phyloP scores from a whole-genome alignment of 805 yeast genomes.

The Saturnispora silvae region DNA sequence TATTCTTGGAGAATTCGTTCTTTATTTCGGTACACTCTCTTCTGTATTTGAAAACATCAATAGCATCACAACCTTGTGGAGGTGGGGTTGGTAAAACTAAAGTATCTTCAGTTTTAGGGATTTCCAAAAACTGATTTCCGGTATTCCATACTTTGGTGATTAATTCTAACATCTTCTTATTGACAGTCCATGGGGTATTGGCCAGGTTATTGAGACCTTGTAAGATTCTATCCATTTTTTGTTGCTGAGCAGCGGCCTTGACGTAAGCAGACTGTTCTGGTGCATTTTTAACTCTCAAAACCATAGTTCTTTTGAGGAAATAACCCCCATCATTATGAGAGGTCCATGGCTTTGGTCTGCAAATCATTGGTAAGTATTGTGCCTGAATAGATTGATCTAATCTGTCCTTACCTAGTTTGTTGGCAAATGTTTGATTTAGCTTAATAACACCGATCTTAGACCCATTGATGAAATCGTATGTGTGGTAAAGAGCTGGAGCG shows the following conservation, averaged over 20 bases:
- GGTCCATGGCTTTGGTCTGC: slow-evolving; percentile 84
- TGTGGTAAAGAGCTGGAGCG: slow-evolving; percentile 86
- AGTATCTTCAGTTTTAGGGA: slow-evolving; percentile 44
- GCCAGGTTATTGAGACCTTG: slow-evolving; percentile 83
- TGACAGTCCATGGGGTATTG: slow-evolving; percentile 85
- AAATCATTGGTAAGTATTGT: slow-evolving; percentile 85
- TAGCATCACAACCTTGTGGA: slow-evolving; percentile 58
- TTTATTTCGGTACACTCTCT: slow-evolving; percentile 45
- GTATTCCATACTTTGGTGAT: slow-evolving; percentile 80
- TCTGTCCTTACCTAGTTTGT: slow-evolving; percentile 56
- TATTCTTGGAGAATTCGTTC: slow-evolving; percentile 51
- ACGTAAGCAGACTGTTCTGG: slow-evolving; percentile 87
- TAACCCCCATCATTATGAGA: slow-evolving; percentile 81
- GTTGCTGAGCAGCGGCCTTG: slow-evolving; percentile 68
- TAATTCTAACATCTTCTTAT: slow-evolving; percentile 54
- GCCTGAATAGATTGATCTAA: slow-evolving; percentile 59
- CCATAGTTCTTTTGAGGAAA: slow-evolving; percentile 45
- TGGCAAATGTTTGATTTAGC: slow-evolving; percentile 58
- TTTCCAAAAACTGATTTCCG: slow-evolving; percentile 62
- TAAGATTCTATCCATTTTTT: slow-evolving; percentile 55
- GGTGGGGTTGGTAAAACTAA: slow-evolving; percentile 47
- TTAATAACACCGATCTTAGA: slow-evolving; percentile 72
- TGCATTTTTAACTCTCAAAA: slow-evolving; percentile 72
- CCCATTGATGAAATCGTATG: slow-evolving; percentile 74
- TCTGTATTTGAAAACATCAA: slow-evolving; percentile 58